A percentile compares a stretch with the other conserved stretches of the same genome.
Evolutionary conservation across 306 rosid species (phyloP).

Genomic region (Betula pendula): DNA sequence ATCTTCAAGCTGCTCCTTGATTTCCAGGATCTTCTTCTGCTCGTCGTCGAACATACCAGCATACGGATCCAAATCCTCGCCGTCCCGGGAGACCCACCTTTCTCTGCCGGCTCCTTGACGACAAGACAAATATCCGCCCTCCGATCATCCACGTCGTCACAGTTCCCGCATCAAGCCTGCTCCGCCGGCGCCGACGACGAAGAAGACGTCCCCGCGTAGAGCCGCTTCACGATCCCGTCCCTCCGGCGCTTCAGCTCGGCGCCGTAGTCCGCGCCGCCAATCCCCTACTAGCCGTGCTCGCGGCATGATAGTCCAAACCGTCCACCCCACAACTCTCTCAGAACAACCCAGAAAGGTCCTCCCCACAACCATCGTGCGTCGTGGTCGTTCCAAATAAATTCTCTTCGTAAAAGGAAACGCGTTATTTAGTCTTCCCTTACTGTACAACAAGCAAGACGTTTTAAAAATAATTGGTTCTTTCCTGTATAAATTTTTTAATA

Average conservation of each 20-base stretch:
- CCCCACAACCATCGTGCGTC: no score
- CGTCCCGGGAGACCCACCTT: slow-evolving; percentile 51
- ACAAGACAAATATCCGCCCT: slow-evolving; percentile 28
- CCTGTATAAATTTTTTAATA: no score
- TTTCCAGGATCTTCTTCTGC: slow-evolving; percentile 79
- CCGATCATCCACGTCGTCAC: slow-evolving; percentile 30
- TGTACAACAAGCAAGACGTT: no score
- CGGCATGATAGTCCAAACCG: no score
- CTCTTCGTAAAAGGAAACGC: no score
- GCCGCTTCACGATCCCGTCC: slow-evolving; percentile 75
- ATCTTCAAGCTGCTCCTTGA: slow-evolving; percentile 83
- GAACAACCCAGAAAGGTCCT: no score
- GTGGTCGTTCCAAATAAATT: no score
- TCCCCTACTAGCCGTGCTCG: no score
- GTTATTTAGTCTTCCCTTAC: no score
- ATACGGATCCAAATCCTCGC: slow-evolving; percentile 56
- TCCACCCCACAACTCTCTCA: no score
- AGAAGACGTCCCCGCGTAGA: slow-evolving; percentile 46
- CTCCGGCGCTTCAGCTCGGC: slow-evolving; percentile 67
- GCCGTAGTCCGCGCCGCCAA: slow-evolving; percentile 69
- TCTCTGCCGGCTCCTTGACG: slow-evolving; percentile 24
- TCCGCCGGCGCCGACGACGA: slow-evolving; percentile 21
- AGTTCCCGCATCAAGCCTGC: slow-evolving; percentile 43
- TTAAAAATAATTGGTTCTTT: no score
- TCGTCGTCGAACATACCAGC: slow-evolving; percentile 81